Base-by-base conservation (phyloP, 306 rosid species). In the Corylus avellana region DNA sequence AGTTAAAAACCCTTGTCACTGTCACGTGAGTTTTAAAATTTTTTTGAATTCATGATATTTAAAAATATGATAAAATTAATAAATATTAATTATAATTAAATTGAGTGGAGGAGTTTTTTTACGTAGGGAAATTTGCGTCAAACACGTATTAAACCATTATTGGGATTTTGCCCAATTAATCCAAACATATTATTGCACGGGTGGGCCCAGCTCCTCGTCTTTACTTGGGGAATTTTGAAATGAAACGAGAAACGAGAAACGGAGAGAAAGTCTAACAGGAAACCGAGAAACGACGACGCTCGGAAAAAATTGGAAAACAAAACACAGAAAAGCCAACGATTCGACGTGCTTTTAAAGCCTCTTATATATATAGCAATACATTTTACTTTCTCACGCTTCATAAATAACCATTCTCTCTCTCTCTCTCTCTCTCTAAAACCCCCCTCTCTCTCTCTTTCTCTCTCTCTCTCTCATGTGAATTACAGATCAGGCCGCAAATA, bases 401-500 rank as follows among this genome's bases (percentile, higher is more conserved):
- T 32, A 55, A 68, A 61, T 29, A 63, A 37, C 51, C 39, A 10
- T 75, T 57, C 27, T 37, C 70, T 27, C 90, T 85, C 90, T 81
- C 87, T 86, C n/a, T n/a, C n/a, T n/a, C n/a, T n/a, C n/a, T n/a
- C n/a, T n/a, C n/a, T n/a, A n/a, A 84, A 84, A 88, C 82, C 83
- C 84, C 85, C 53, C 54, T 79, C 53, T 79, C 69, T 16, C 32
- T 63, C 50, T 55, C 46, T 47, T 46, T 54, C 18, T 70, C 51
- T 73, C 61, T 49, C 67, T 81, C 77, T 66, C 74, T 82, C 78
- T 75, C 79, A 49, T 75, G 80, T 80, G 78, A 11, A 55, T 84
- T 86, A 80, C 88, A 87, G 94, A 92, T 90, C 94, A 92, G 83
- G 89, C 77, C 66, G 78, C 86, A 54, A 71, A 75, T 75, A 62